Evolutionary conservation across 176 grass and related monocot genomes (phyloP), one percentile per base, ranked within the genome.

Genomic region (Avena eriantha): DNA sequence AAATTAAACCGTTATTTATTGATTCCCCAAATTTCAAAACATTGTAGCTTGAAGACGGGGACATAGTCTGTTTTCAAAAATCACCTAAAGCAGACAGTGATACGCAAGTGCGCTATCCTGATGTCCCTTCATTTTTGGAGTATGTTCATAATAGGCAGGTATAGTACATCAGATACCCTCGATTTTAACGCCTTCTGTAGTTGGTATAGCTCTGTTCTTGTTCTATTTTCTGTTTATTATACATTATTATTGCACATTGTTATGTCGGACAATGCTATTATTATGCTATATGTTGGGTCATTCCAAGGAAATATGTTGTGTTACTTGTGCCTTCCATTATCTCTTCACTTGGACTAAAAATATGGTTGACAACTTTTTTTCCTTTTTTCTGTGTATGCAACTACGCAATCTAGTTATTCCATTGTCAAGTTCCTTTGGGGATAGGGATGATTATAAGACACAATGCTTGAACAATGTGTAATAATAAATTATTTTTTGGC

Each of bases 81-180:
- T 77, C 87, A 85, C 76, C 43, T 21, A 36, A 23, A 86, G 39
- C 83, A 69, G 90, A 83, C n/a, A 84, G 70, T 89, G 86, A 85
- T 78, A 80, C 83, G 41, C 90, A 86, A 85, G 85, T 87, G 66
- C 84, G 95, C 60, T 95, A 90, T 91, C 92, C 90, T 84, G 92
- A 95, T 33, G 87, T 93, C 77, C 92, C 95, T 79, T 93, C 92
- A 26, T 97, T 91, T 94, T 84, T 97, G 88, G 95, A 97, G 56
- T 97, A 95, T 84, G 92, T 97, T 77, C 95, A 93, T 86, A 97
- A 95, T 81, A 90, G 95, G 61, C 95, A 97, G 95, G 95, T 97
- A 89, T 73, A 83, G 45, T 83, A 31, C 51, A 48, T 76, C 14
- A 16, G 75, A 91, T 76, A 31, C 80, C 59, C 49, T 92, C 7